Percentiles rank a stretch among this genome's conserved stretches.
Conservation (phyloP, 2,329 filamentous ascomycete species). For the Nectriaceae sp. region DNA sequence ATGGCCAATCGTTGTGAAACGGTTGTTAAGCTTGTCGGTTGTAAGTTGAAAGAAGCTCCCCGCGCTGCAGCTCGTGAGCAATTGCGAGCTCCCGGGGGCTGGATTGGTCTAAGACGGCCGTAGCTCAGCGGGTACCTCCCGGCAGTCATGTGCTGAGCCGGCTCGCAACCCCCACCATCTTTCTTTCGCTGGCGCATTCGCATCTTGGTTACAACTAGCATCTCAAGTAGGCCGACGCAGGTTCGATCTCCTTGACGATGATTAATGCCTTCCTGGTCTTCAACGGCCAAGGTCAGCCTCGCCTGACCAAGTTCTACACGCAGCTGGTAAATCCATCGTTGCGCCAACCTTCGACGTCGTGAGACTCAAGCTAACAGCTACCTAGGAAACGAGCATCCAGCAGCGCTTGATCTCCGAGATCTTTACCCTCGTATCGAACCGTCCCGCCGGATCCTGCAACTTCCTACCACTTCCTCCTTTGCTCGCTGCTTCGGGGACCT, state of each 20-base stretch:
- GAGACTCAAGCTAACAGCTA: background rate
- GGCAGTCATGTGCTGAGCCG: conserved; percentile 5
- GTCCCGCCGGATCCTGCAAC: conserved; percentile 91
- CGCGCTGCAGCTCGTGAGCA: conserved; percentile 10
- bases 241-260: conserved; percentile 56
- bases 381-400: conserved; percentile 92
- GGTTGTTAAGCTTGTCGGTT: conserved; percentile 1
- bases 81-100: conserved; percentile 1
- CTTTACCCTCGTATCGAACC: conserved; percentile 91
- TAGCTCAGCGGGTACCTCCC: conserved; percentile 4
- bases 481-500: conserved; percentile 62
- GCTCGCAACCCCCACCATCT: background rate
- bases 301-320: conserved; percentile 98
- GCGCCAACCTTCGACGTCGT: background rate
- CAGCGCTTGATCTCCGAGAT: conserved; percentile 97
- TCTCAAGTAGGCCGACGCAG: conserved; percentile 19
- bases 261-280: conserved; percentile 99
- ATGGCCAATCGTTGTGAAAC: background rate
- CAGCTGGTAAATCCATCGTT: conserved; percentile 67
- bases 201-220: background rate
- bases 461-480: conserved; percentile 81
- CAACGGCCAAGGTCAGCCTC: conserved; percentile 95
- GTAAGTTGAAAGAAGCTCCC: conserved; percentile 11
- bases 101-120: background rate
- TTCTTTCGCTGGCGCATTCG: background rate